These are phyloP conservation scores for Pseudomassariella vexata DNA, from an alignment of 2,329 filamentous ascomycete species.

Conservation along the genomic window DNA sequence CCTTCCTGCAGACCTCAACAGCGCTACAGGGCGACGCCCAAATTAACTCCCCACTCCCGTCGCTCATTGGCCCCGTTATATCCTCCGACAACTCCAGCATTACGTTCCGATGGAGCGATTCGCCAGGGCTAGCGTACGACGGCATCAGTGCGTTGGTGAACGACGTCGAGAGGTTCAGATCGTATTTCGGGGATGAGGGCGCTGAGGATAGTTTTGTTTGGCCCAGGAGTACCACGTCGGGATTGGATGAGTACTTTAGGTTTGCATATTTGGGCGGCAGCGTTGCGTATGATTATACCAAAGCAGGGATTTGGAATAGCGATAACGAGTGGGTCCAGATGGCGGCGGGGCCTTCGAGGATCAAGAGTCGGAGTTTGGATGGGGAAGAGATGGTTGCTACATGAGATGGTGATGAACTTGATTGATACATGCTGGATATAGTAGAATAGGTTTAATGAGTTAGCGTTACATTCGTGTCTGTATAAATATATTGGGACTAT, in stretches of 20 bases:
- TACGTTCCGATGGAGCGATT: conserved; percentile 49
- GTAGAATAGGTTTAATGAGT: too few relatives aligned
- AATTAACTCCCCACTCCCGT: conserved; percentile 56
- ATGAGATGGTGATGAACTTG: too few relatives aligned
- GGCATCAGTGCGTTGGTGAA: conserved; percentile 79
- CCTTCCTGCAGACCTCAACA: conserved; percentile 75
- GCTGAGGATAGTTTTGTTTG: conserved; percentile 49
- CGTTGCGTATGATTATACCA: conserved; percentile 63
- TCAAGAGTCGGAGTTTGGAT: conserved; percentile 22
- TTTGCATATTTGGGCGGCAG: conserved; percentile 70
- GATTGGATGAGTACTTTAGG: conserved; percentile 65
- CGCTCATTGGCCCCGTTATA: conserved; percentile 41
- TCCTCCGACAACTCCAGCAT: conserved; percentile 53
- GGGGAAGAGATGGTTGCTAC: too few relatives aligned
- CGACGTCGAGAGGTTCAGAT: conserved; percentile 75
- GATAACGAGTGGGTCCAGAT: conserved; percentile 63
- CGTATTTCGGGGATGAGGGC: conserved; percentile 57
- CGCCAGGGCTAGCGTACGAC: conserved; percentile 52
- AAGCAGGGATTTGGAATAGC: conserved; percentile 63
- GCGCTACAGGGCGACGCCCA: conserved; percentile 66
- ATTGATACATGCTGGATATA: too few relatives aligned
- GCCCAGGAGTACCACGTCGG: conserved; percentile 40
- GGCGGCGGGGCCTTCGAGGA: conserved; percentile 52
- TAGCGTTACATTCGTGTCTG: too few relatives aligned
- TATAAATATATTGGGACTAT: too few relatives aligned